A percentile compares a stretch with the other conserved stretches of the same genome.
Conservation (phyloP, 306 rosid species). For the Purshia tridentata region DNA sequence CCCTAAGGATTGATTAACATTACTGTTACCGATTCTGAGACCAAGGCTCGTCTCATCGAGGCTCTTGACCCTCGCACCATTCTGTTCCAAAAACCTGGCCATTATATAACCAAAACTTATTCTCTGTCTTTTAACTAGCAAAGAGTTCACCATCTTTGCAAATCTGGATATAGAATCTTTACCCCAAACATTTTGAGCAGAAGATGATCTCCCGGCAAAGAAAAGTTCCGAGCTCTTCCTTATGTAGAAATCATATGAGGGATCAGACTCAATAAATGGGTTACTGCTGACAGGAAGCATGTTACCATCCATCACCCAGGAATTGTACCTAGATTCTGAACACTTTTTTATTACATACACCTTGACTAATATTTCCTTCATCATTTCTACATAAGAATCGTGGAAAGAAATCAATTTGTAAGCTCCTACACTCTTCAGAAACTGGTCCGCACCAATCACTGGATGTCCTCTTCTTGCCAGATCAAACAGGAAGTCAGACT, state of each 20-base stretch:
- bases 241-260: slow-evolving; percentile 34
- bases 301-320: slow-evolving; percentile 64
- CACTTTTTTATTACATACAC: slow-evolving; percentile 51
- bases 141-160: slow-evolving; percentile 39
- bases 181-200: slow-evolving; percentile 51
- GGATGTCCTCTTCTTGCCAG: slow-evolving; percentile 83
- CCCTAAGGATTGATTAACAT: slow-evolving; percentile 36
- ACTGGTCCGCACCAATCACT: slow-evolving; percentile 54
- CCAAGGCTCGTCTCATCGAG: slow-evolving; percentile 40
- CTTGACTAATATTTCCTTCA: slow-evolving; percentile 51
- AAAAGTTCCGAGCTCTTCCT: slow-evolving; percentile 57
- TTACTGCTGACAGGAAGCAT: slow-evolving; percentile 51
- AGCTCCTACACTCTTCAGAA: slow-evolving; percentile 46
- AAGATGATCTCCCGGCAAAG: slow-evolving; percentile 47
- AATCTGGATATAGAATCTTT: slow-evolving; percentile 35
- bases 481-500: slow-evolving; percentile 61
- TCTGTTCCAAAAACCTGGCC: slow-evolving; percentile 34
- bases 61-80: slow-evolving; percentile 25
- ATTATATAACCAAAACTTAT: slow-evolving; percentile 43
- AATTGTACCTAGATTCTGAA: slow-evolving; percentile 50
- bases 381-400: slow-evolving; percentile 37
- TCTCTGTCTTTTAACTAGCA: slow-evolving; percentile 33
- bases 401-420: slow-evolving; percentile 36
- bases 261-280: slow-evolving; percentile 34
- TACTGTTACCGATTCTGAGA: slow-evolving; percentile 34